Evolutionary conservation across 1,284 basidiomycete genomes (phyloP), one percentile per base, ranked within the genome.

Genomic region (Schizophyllum amplum): DNA sequence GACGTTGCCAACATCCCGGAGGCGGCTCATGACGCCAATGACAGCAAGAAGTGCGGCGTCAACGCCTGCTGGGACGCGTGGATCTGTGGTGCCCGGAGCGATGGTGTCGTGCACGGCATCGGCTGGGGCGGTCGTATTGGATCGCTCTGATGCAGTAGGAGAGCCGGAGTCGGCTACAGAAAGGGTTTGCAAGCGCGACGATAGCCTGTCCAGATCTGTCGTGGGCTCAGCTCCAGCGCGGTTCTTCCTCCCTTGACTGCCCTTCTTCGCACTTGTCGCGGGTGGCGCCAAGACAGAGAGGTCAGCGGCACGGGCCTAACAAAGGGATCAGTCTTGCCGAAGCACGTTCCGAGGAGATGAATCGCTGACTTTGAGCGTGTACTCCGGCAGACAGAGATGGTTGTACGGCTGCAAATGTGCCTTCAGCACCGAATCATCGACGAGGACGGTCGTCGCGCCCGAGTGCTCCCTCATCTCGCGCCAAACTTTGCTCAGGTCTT

Each of bases 391-490:
- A 63, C 84, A 87, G 17, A 92, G 70, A 64, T 92, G 90, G 65
- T 89, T 92, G 72, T 80, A 87, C 0, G 91, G 92, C 65, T 94
- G 92, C 25, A 90, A 71, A 20, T 74, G 76, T 0, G 90, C 91
- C 67, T 94, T 94, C 49, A 76, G 74, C 5, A 81, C 79, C 1
- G 90, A 91, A 67, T 94, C 92, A 65, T 94, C 92, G 15, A 94
- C 75, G 17, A 94, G 78, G 20, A 94, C 69, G 0, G 92, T 93
- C 1, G 87, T 87, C 17, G 72, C 46, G 61, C 59, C 63, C 60
- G 51, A 60, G 57, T 57, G 59, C 9, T 46, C 47, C 51, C 53
- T 57, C 53, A 60, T 47, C 9, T 42, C 27, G 57, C 74, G 68
- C 90, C 92, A 94, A 0, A 89, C 80, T 57, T 85, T 88, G 9